These are phyloP conservation scores for Penicillium sp. DNA, from an alignment of 2,329 filamentous ascomycete species.

Conservation along the genomic window DNA sequence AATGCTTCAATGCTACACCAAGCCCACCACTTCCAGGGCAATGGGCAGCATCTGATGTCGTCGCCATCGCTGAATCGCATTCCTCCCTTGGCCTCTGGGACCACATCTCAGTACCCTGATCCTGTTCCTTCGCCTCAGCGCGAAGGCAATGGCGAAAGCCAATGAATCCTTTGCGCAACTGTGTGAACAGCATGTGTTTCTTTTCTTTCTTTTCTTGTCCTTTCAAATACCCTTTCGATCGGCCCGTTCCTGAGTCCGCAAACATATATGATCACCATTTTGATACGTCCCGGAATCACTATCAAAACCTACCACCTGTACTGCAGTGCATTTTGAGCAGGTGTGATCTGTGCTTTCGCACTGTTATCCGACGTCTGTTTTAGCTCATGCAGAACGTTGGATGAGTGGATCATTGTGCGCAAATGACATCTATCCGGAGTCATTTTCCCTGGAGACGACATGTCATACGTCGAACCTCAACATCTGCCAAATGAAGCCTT, in stretches of 20 bases:
- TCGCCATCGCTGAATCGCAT: constrained; percentile 29
- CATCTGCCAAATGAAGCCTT: neutral
- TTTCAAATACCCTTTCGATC: neutral
- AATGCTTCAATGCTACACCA: constrained; percentile 26
- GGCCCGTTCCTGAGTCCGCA: neutral
- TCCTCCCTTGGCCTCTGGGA: constrained; percentile 25
- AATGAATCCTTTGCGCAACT: neutral
- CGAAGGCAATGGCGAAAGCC: constrained; percentile 3
- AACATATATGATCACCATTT: neutral
- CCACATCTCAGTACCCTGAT: constrained; percentile 20
- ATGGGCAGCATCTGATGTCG: constrained; percentile 25
- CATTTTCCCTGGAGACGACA: constrained; percentile 10
- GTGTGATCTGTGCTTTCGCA: neutral
- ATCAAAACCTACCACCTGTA: neutral
- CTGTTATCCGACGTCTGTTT: constrained; percentile 7
- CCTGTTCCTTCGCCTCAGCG: constrained; percentile 17
- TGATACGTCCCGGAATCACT: neutral
- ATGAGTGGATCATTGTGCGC: neutral
- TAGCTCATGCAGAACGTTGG: constrained; percentile 2
- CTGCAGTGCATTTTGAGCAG: neutral
- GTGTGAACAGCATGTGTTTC: neutral
- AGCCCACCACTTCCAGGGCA: constrained; percentile 13
- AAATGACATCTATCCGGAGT: constrained; percentile 14
- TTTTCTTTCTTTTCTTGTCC: too few relatives aligned
- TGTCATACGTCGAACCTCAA: neutral